Conservation (phyloP, 176 grass and related monocot genomes). For the Pharus latifolius region DNA sequence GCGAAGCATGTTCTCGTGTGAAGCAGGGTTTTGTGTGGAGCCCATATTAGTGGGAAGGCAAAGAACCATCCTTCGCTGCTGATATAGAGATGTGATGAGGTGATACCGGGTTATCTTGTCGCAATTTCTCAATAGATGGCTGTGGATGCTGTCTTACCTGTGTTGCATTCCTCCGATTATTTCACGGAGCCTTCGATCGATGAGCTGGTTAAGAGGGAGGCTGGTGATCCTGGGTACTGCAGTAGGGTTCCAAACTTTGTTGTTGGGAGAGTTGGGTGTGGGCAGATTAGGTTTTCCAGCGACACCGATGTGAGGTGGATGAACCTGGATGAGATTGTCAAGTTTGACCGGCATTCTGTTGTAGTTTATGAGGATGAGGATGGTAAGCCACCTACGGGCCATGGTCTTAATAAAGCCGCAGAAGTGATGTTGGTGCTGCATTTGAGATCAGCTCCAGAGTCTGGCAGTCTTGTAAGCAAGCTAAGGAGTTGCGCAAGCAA, state of each 20-base stretch:
- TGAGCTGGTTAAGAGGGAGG: constrained; percentile 54
- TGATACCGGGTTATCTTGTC: too few relatives aligned
- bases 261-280: constrained; percentile 58
- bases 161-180: constrained; percentile 52
- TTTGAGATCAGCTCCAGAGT: constrained; percentile 11
- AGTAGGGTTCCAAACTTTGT: constrained; percentile 56
- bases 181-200: constrained; percentile 62
- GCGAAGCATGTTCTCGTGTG: neutral
- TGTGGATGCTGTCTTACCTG: constrained; percentile 18
- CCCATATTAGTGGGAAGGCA: neutral
- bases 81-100: too few relatives aligned
- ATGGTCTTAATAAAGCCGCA: constrained; percentile 86
- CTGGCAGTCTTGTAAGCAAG: constrained; percentile 11
- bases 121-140: neutral
- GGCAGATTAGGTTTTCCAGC: constrained; percentile 38
- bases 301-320: constrained; percentile 67
- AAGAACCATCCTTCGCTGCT: neutral
- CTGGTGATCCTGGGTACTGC: constrained; percentile 55
- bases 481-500: constrained; percentile 23
- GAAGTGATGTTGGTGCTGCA: constrained; percentile 59
- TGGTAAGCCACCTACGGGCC: constrained; percentile 53
- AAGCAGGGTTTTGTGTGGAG: neutral
- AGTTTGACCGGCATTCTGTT: constrained; percentile 50
- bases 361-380: constrained; percentile 59
- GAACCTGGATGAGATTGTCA: constrained; percentile 60